Conservation (phyloP, 176 grass and related monocot genomes). For the Aegilops umbellulata region DNA sequence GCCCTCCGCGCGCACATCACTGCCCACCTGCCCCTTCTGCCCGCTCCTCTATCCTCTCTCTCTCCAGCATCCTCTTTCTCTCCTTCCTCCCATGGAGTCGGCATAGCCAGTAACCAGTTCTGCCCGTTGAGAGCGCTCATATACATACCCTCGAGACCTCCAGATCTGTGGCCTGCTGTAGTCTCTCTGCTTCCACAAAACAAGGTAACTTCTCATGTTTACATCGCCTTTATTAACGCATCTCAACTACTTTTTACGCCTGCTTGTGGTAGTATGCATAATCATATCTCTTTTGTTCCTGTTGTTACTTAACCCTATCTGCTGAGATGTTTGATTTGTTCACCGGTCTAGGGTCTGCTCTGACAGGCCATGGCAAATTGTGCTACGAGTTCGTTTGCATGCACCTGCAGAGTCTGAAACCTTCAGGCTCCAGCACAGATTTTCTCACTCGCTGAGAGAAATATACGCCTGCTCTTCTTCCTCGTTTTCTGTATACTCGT, state of each 20-base stretch:
- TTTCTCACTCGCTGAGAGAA: not conserved
- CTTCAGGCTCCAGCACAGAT: not conserved
- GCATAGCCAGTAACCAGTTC: constrained; percentile 31
- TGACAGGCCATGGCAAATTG: not conserved
- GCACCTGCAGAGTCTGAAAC: not conserved
- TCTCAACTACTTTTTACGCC: not conserved
- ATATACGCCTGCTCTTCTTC: too few relatives aligned
- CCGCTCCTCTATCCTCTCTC: constrained; percentile 23
- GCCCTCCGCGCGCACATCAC: constrained; percentile 18
- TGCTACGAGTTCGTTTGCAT: not conserved
- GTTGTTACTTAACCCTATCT: not conserved
- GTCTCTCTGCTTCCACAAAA: too few relatives aligned
- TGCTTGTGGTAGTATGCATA: not conserved
- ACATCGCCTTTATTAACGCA: not conserved
- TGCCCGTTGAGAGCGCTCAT: not conserved
- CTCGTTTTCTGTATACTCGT: not conserved
- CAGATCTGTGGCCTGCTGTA: constrained; percentile 49
- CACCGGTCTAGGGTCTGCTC: not conserved
- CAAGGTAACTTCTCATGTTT: not conserved
- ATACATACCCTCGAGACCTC: constrained; percentile 7
- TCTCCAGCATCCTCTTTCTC: constrained; percentile 8
- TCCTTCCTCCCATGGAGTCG: constrained; percentile 26
- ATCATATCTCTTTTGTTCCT: not conserved
- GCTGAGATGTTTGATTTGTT: too few relatives aligned
- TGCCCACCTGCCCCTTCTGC: constrained; percentile 49